Evolutionary conservation across 345 rosid species (phyloP), one percentile per base, ranked within the genome.

Genomic region (Gossypium turneri): DNA sequence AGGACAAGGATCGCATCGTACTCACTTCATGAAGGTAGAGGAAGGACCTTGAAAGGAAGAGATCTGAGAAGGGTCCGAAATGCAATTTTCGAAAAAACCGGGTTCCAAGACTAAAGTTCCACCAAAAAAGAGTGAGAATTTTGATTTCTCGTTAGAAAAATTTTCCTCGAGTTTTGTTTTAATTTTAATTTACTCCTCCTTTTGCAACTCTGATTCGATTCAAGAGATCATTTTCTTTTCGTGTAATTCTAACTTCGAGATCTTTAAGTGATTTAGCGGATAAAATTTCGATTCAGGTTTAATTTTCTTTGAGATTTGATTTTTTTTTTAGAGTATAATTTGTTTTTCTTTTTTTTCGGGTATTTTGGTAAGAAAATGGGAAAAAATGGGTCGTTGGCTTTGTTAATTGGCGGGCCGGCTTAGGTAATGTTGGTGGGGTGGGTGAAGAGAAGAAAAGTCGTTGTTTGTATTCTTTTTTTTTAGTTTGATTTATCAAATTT

Each of bases 21-120:
- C 78, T 95, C 99, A 11, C 97, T 95, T 6, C 99, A 95, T 45
- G 99, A 95, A 82, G 98, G 98, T 29, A 74, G 87, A 2, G 98
- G 98, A 80, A 89, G 98, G 92, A 94, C 97, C 6, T 79, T 94
- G 90, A 94, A 94, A 85, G 97, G 97, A 29, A 86, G 97, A 77
- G 99, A 95, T 85, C 92, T 92, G 73, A 89, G 93, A 27, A 89
- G 91, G 96, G 97, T 94, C 24, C 80, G 98, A 82, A 92, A 94
- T 85, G 98, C 98, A 77, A 92, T 92, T 84, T 94, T 97, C 92
- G 90, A 91, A 59, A 94, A 91, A 82, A 92, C 89, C 63, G 98
- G 98, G 81, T 94, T 90, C 84, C 86, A 90, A 74, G 98, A 94
- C 79, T 94, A 83, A 61, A 73, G 12, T 34, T 43, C 62, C 2